Percentiles rank a stretch among this genome's conserved stretches.
Evolutionary conservation across 345 rosid genomes (phyloP).

Genomic region (Streptanthus diversifolius): DNA sequence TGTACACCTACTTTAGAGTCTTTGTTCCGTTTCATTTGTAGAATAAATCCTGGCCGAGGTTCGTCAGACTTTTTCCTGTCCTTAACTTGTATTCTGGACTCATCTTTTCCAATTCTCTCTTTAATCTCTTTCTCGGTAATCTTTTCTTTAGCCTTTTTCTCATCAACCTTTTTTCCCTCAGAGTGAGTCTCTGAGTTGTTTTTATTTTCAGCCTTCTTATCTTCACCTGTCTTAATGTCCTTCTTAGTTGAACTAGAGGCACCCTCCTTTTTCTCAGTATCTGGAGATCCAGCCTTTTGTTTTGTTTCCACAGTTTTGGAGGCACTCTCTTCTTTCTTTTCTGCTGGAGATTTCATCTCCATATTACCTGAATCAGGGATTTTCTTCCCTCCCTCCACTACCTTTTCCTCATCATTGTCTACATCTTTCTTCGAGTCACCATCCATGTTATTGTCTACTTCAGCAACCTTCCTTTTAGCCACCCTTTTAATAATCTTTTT

Average conservation of each 20-base stretch:
- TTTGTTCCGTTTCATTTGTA: slow-evolving; percentile 57
- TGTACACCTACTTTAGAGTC: slow-evolving; percentile 64
- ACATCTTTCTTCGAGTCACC: slow-evolving; percentile 42
- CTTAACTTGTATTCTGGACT: slow-evolving; percentile 50
- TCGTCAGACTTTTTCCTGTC: slow-evolving; percentile 75
- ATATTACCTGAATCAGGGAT: slow-evolving; percentile 35
- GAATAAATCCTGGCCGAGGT: slow-evolving; percentile 79
- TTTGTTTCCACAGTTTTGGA: slow-evolving; percentile 22
- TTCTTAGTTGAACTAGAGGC: slow-evolving; percentile 37
- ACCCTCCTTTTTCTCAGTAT: slow-evolving; percentile 42
- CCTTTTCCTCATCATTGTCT: slow-evolving; percentile 39
- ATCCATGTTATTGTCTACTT: slow-evolving; percentile 33
- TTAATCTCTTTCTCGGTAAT: slow-evolving; percentile 44
- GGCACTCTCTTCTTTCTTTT: slow-evolving; percentile 38
- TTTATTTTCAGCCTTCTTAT: slow-evolving; percentile 45
- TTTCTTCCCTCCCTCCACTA: slow-evolving; percentile 33
- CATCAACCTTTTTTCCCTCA: slow-evolving; percentile 42
- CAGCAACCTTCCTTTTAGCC: slow-evolving; percentile 63
- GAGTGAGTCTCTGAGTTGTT: slow-evolving; percentile 35
- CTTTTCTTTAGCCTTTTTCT: slow-evolving; percentile 42
- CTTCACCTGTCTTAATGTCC: slow-evolving; percentile 36
- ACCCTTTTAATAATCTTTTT: slow-evolving; percentile 81
- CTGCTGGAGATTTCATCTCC: slow-evolving; percentile 39
- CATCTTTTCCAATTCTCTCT: slow-evolving; percentile 49
- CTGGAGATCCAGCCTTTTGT: slow-evolving; percentile 32